Base-by-base conservation (phyloP, 805 yeast genomes). In the Yamadazyma takamatsuzukensis region DNA sequence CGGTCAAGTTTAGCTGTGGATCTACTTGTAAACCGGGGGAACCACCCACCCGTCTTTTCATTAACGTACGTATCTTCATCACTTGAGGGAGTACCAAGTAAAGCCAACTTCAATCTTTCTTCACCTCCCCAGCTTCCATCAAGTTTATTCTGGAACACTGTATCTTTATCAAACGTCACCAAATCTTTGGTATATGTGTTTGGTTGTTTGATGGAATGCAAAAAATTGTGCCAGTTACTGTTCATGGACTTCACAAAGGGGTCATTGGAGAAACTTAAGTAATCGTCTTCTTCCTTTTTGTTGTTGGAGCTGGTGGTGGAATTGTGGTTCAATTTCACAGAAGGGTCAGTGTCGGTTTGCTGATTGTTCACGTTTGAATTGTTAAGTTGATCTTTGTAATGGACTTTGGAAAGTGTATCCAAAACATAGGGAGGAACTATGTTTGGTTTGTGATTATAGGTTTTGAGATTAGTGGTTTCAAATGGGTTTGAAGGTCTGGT, bases 71-170 rank as follows among this genome's bases (percentile, higher is more conserved):
- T 51, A 29, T 49, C 54, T 22, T 54, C 54, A 15, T 61, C 68
- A 21, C 59, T 56, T 14, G 53, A 43, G 3, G 51, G 45, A 10
- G 48, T 37, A 10, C 69, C 68, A 36, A 72, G 54, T 40, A 79
- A 70, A 18, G 78, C 74, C 28, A 59, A 63, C 34, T 72, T 70
- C 40, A 84, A 61, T 38, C 88, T 56, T 35, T 73, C 73, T 36
- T 72, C 85, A 24, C 94, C 94, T 21, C 80, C 79, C 93, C 93
- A 84, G 14, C 68, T 59, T 1, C 72, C 60, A 22, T 49, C 50
- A 29, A 62, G 70, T 26, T 70, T 64, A 32, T 78, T 53, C 34
- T 70, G 72, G n/a, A 49, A 37, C 18, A 40, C 45, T 26, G 48
- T 49, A 12, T 51, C 37, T 13, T 50, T 47, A 32, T 61, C 64